These are phyloP conservation scores for Vachellia pachyceras DNA, from an alignment of 306 rosid species.

Conservation along the genomic window DNA sequence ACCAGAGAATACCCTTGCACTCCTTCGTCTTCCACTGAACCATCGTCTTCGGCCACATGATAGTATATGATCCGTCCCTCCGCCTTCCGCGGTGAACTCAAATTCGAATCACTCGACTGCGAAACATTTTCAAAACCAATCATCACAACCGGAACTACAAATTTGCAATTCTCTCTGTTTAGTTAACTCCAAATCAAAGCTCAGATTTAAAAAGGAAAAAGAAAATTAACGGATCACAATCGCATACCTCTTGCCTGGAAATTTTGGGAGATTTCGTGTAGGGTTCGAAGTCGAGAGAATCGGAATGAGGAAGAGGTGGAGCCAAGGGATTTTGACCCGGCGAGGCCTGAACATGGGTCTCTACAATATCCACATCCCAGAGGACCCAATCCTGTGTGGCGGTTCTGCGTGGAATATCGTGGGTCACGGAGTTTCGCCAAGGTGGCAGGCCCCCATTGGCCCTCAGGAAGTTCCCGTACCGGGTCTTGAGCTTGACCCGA, in stretches of 20 bases:
- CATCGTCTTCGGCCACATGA: constrained; percentile 78
- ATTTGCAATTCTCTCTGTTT: neutral
- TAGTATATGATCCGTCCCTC: constrained; percentile 87
- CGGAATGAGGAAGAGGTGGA: constrained; percentile 58
- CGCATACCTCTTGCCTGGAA: constrained; percentile 63
- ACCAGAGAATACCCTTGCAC: constrained; percentile 55
- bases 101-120: constrained; percentile 62
- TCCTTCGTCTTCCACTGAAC: constrained; percentile 66
- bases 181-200: neutral
- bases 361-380: constrained; percentile 80
- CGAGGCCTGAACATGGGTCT: constrained; percentile 54
- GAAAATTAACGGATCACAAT: neutral
- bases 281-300: constrained; percentile 63
- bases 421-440: constrained; percentile 90
- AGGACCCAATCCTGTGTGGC: constrained; percentile 84
- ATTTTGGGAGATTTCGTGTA: constrained; percentile 48
- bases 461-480: constrained; percentile 79
- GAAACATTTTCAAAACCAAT: constrained; percentile 16
- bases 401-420: constrained; percentile 78
- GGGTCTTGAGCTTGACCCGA: constrained; percentile 68
- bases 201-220: neutral
- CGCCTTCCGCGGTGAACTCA: constrained; percentile 52
- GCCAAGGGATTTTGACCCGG: constrained; percentile 31
- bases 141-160: neutral
- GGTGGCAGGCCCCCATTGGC: constrained; percentile 92